phyloP scores from a whole-genome alignment of 352 stramenopile genomes.

The Globisporangium paroecandrum region DNA sequence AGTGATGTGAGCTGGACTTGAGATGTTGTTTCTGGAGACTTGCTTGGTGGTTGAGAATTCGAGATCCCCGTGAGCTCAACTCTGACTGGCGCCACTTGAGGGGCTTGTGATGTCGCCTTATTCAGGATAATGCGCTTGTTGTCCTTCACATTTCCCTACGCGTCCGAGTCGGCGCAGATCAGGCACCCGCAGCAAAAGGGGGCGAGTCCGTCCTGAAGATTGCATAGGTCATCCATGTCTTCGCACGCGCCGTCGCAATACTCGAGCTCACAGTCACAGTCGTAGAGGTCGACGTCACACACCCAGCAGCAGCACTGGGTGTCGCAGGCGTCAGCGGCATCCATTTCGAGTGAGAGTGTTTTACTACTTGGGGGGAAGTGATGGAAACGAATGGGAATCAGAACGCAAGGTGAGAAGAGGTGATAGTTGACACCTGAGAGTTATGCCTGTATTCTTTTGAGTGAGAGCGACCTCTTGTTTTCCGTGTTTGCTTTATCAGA shows the following conservation, averaged over 20 bases:
- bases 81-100: neutral
- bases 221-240: neutral
- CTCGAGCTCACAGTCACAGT: conserved; percentile 11
- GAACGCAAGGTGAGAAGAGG: no score
- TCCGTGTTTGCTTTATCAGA: no score
- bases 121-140: neutral
- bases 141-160: neutral
- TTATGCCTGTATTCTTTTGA: no score
- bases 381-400: no score
- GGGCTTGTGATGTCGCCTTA: neutral
- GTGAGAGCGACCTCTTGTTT: no score
- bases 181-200: conserved; percentile 4
- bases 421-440: no score
- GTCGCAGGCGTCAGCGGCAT: neutral
- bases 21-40: neutral
- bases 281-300: conserved; percentile 8
- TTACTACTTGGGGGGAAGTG: no score
- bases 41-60: neutral
- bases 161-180: neutral
- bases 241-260: conserved; percentile 10
- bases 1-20: conserved; percentile 1
- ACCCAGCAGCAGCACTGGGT: conserved; percentile 9
- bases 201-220: neutral
- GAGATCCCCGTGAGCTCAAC: conserved; percentile 1
- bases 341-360: neutral